These are phyloP conservation scores for Climacium dendroides DNA, from an alignment of 225 moss, liverwort and hornwort genomes.

Conservation along the genomic window DNA sequence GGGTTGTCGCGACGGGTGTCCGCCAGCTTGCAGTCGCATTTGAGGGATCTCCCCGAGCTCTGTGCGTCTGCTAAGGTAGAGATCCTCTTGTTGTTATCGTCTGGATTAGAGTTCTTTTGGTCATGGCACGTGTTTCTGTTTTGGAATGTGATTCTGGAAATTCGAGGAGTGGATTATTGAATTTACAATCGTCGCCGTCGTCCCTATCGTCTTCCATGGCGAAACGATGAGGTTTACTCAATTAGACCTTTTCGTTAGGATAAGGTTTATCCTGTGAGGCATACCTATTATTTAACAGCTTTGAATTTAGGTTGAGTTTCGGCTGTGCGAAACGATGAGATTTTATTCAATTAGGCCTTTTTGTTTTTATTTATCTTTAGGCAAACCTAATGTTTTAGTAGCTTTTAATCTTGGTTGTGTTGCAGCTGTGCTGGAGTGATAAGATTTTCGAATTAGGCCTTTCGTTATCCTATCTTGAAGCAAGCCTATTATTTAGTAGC, in stretches of 20 bases:
- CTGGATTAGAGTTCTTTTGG: background rate
- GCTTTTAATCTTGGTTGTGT: background rate
- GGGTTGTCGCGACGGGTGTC: constrained; percentile 73
- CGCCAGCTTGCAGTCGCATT: constrained; percentile 58
- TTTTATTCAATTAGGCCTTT: background rate
- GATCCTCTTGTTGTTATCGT: background rate
- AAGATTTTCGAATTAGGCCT: background rate
- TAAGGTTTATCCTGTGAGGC: background rate
- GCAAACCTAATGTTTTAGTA: background rate
- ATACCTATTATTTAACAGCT: background rate
- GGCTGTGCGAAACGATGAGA: background rate
- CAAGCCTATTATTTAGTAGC: background rate
- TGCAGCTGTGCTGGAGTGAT: background rate
- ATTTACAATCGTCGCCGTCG: background rate
- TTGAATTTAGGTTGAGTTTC: background rate
- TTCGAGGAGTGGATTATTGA: background rate
- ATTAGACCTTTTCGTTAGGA: background rate
- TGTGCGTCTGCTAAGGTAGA: constrained; percentile 73
- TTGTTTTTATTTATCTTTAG: background rate
- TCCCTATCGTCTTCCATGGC: background rate
- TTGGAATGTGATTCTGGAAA: background rate
- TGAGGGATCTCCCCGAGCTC: constrained; percentile 73
- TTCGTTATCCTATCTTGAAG: background rate
- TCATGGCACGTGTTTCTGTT: background rate
- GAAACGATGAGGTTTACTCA: background rate